phyloP scores from a whole-genome alignment of 306 rosid species.

The Cucurbita pepo region DNA sequence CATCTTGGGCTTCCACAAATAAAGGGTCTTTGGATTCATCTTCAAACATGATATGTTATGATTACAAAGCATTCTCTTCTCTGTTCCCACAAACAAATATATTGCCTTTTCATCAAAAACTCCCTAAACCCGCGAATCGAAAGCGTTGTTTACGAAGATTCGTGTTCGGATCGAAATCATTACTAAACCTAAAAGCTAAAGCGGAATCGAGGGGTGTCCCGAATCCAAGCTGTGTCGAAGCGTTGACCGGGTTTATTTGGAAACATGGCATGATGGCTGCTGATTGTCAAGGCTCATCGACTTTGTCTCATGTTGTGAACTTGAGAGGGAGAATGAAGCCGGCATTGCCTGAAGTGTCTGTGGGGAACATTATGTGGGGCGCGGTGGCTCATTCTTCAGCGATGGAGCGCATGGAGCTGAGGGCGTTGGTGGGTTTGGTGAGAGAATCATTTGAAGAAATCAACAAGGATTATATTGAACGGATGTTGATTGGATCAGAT shows the following conservation, averaged over 20 bases:
- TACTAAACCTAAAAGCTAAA: background rate
- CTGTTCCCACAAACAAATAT: background rate
- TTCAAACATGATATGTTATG: background rate
- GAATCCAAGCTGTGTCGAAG: background rate
- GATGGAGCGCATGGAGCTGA: background rate
- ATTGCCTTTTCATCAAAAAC: background rate
- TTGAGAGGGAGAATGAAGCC: background rate
- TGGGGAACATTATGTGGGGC: conserved; percentile 2
- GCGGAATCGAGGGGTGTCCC: background rate
- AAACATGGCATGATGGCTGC: background rate
- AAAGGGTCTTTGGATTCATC: background rate
- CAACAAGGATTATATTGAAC: background rate
- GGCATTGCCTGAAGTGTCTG: background rate
- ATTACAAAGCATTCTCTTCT: background rate
- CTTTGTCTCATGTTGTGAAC: background rate
- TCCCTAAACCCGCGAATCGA: background rate
- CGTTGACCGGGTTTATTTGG: background rate
- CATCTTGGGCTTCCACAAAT: background rate
- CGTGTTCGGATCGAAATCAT: background rate
- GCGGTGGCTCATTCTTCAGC: background rate
- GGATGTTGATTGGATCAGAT: background rate
- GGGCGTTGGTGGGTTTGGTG: background rate
- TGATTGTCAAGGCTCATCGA: background rate
- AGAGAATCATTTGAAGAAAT: background rate
- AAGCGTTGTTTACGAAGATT: background rate